A percentile compares a stretch with the other conserved stretches of the same genome.
phyloP scores from a whole-genome alignment of 805 yeast species.

The Candida insectorum region DNA sequence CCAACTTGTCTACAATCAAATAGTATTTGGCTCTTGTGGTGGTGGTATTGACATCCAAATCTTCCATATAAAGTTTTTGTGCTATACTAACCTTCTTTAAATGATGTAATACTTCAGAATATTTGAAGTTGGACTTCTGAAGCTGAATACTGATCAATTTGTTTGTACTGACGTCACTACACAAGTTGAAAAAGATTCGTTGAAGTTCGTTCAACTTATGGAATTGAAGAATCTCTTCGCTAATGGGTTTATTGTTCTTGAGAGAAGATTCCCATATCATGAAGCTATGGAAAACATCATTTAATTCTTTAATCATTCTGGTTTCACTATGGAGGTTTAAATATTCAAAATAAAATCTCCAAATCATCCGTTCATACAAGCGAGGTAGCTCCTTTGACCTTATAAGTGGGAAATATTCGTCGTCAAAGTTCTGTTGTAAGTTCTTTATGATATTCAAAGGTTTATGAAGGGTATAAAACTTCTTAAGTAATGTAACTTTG shows the following conservation, averaged over 20 bases:
- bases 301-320: slow-evolving; percentile 18
- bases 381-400: slow-evolving; percentile 20
- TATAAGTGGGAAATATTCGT: slow-evolving; percentile 23
- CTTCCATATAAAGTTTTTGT: slow-evolving; percentile 23
- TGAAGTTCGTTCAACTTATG: slow-evolving; percentile 22
- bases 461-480: slow-evolving; percentile 30
- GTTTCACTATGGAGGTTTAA: slow-evolving; percentile 11
- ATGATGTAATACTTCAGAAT: slow-evolving; percentile 20
- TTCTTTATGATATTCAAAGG: slow-evolving; percentile 29
- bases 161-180: slow-evolving; percentile 4
- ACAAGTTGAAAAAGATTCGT: slow-evolving; percentile 20
- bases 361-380: slow-evolving; percentile 38
- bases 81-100: slow-evolving; percentile 31
- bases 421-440: slow-evolving; percentile 25
- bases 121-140: slow-evolving; percentile 4
- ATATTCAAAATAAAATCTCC: slow-evolving; percentile 41
- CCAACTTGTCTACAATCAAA: slow-evolving; percentile 14
- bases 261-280: slow-evolving; percentile 37
- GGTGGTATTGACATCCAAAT: slow-evolving; percentile 3
- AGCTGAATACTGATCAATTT: slow-evolving; percentile 12
- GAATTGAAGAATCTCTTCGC: slow-evolving; percentile 12
- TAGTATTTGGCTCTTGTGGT: slow-evolving; percentile 12
- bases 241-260: slow-evolving; percentile 11
- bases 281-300: slow-evolving; percentile 15
- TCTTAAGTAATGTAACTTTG: slow-evolving; percentile 31